Percentiles rank a stretch among this genome's conserved stretches.
phyloP scores from a whole-genome alignment of 148 eudicot species.

The Rhododendron mucronatum region DNA sequence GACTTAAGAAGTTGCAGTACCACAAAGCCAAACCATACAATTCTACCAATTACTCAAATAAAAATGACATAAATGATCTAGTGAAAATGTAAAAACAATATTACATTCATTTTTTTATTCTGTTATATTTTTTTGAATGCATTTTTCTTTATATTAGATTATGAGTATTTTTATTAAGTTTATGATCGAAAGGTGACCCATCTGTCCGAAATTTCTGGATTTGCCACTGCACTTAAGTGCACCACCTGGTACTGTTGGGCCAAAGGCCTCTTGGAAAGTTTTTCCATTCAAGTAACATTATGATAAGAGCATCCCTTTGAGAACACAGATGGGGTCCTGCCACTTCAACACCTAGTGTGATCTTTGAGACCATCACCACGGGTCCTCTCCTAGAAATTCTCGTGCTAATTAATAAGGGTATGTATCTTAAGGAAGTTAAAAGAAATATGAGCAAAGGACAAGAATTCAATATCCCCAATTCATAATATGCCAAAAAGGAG shows the following conservation, averaged over 20 bases:
- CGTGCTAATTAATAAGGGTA: neutral
- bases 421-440: neutral
- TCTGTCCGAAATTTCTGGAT: too few species aligned
- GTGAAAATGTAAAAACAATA: too few species aligned
- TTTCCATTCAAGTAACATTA: neutral
- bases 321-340: neutral
- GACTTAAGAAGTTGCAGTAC: too few species aligned
- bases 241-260: neutral
- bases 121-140: too few species aligned
- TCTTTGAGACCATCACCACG: neutral
- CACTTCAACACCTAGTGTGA: neutral
- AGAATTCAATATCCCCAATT: neutral
- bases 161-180: too few species aligned
- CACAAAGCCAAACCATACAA: too few species aligned
- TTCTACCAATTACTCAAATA: too few species aligned
- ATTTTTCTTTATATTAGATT: too few species aligned
- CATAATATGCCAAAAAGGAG: neutral
- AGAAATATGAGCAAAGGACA: neutral
- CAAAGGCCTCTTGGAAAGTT: neutral
- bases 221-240: neutral
- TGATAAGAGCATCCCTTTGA: neutral
- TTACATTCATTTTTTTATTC: too few species aligned
- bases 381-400: neutral
- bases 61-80: too few species aligned
- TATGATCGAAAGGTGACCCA: too few species aligned